Base-by-base conservation (phyloP, 106 monocot genomes). In the Gastrodia elata region DNA sequence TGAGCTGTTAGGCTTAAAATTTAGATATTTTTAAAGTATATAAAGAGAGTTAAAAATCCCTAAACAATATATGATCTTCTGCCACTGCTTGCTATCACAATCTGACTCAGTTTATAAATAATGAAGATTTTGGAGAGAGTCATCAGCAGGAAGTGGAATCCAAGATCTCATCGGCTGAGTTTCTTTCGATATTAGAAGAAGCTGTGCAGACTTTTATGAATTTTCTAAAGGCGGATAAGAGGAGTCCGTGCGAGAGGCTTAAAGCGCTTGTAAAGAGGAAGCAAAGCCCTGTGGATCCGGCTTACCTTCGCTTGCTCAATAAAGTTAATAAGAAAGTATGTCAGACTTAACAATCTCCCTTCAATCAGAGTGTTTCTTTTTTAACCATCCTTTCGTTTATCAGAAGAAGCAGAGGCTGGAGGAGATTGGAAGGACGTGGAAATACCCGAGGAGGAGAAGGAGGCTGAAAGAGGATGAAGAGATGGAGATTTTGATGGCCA, bases 351-450 rank as follows among this genome's bases (percentile, higher is more conserved):
- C n/a, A n/a, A n/a, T n/a, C n/a, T n/a, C n/a, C n/a, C 33, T 14
- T 49, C 27, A 8, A 61, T 32, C 33, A 35, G 6, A 20, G n/a
- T n/a, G n/a, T n/a, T 37, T 67, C 67, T 22, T 20, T n/a, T n/a
- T 52, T 52, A 52, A 22, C 52, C 22, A 67, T 37, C 37, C 4
- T 38, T 36, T 67, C 36, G 20, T 67, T 11, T 35, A 73, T 75
- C 86, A 94, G 94, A 94, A 91, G 79, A 91, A 91, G 55, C 20
- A 68, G 64, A 89, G 78, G 83, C 76, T 97, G 27, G 88, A 91
- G 41, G 97, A 93, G 15, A 82, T 97, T 8, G 72, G 74, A 57
- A 77, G 74, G 77, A 43, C 73, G 4, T 22, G 79, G 6, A 82
- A 75, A 10, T 96, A 84, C 65, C 11, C 82, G 15, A 83, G 65